Evolutionary conservation across 1,284 basidiomycete species (phyloP), one percentile per base, ranked within the genome.

Genomic region (Trichosporon faecale): DNA sequence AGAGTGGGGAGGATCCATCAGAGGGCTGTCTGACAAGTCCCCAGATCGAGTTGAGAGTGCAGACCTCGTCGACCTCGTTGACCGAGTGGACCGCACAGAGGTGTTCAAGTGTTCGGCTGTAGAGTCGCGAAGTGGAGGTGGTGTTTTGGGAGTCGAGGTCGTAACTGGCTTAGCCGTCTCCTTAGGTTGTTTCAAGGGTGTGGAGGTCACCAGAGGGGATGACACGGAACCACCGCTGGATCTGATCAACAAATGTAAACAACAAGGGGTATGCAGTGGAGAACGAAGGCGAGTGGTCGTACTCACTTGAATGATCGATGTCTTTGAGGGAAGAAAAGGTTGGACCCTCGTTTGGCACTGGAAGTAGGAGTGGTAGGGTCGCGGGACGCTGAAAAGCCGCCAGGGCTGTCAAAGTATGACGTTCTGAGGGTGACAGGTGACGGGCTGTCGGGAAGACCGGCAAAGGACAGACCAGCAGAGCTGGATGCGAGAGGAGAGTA

Each of bases 401-500:
- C 57, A 31, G 57, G 57, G 57, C 57, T 61, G 29, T 31, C 57
- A 61, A 61, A 61, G 57, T 61, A 61, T n/a, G 57, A 61, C 27
- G 57, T 31, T 31, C 27, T 16, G 29, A 61, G 23, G 18, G 27
- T 31, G 12, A 31, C 57, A n/a, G 57, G 29, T 31, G 57, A 61
- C 27, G 57, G 57, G 57, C 57, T 61, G 57, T 61, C 57, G 2
- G 57, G 57, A 18, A 61, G 57, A 16, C 57, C 57, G 11, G 57
- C 57, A n/a, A 61, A 61, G 5, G 57, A 61, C 57, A 61, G 57
- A 5, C 57, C 57, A n/a, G 57, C 57, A 31, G 57, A 61, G 14
- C 57, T 61, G 27, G 57, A 61, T 2, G 57, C 57, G 3, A 64
- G 21, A 14, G 33, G 63, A 14, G 63, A 27, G 35, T 64, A 27